Evolutionary conservation across 805 yeast genomes (phyloP), one percentile per base, ranked within the genome.

Genomic region (Komagataella pastoris): DNA sequence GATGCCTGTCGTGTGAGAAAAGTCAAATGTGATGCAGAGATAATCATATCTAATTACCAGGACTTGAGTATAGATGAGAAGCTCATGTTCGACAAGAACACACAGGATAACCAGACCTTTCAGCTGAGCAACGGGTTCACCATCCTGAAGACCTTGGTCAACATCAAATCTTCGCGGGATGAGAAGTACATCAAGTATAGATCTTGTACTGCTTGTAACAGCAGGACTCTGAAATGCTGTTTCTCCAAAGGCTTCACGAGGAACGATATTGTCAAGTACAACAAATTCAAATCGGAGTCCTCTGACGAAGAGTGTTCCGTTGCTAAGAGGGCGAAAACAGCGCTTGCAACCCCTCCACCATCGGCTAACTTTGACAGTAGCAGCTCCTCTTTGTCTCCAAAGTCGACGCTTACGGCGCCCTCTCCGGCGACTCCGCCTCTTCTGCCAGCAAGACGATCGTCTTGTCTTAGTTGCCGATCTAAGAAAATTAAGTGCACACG

Each of bases 11-110:
- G 89, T 51, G 60, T 76, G 14, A 73, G 88, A 53, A 84, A 84
- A 61, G 83, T 83, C 53, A 84, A 81, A 64, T 84, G 91, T 66
- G 81, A 83, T 63, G 87, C 90, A 1, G 80, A 74, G 56, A 77
- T 83, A 24, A 58, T 61, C 24, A 61, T 66, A 17, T 58, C 66
- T 1, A 55, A 45, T 3, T 50, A 50, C 21, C 40, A 44, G 50
- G 48, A 24, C 21, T 8, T 51, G 47, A 43, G 18, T 12, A 44
- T 45, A 14, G 40, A 46, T 43, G 50, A 24, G 17, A 21, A 40
- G 23, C 17, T 21, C 23, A 24, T 48, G 47, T n/a, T 43, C 17
- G 47, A 48, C 8, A 19, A 17, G 3, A 17, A 17, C n/a, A n/a
- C 30, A n/a, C 23, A 12, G 17, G 50, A 18, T 24, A n/a, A 17